Evolutionary conservation across 352 stramenopile genomes (phyloP).

Genomic region (Globisporangium lucens): DNA sequence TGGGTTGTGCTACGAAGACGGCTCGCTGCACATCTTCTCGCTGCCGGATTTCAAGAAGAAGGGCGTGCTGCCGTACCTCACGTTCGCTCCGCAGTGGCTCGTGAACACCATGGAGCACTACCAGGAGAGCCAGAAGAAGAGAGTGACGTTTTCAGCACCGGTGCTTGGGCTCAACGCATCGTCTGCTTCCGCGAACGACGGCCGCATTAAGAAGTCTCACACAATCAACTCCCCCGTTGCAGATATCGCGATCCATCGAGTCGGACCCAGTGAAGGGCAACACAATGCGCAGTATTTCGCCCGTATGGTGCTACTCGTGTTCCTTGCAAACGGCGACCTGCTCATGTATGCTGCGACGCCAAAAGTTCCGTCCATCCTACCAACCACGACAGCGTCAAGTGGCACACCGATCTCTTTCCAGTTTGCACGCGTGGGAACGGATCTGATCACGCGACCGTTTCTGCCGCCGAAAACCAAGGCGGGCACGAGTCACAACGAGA

Average conservation of each 20-base stretch:
- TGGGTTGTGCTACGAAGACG: conserved; percentile 76
- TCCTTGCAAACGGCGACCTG: conserved; percentile 81
- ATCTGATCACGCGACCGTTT: conserved; percentile 78
- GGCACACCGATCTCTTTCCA: conserved; percentile 35
- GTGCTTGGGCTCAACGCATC: conserved; percentile 69
- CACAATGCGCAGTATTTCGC: conserved; percentile 72
- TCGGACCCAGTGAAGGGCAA: conserved; percentile 71
- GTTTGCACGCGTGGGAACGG: conserved; percentile 63
- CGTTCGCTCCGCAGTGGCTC: conserved; percentile 72
- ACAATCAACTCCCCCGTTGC: conserved; percentile 80
- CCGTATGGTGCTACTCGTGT: conserved; percentile 82
- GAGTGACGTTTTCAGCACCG: conserved; percentile 50
- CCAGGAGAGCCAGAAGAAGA: conserved; percentile 52
- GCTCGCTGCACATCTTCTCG: conserved; percentile 79
- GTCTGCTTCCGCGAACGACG: conserved; percentile 66
- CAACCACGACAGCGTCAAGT: conserved; percentile 10
- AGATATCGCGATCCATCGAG: conserved; percentile 78
- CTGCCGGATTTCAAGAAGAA: conserved; percentile 81
- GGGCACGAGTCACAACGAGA: conserved; percentile 43
- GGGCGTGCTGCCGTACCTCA: conserved; percentile 78
- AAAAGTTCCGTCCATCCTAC: conserved; percentile 31
- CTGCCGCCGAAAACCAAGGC: conserved; percentile 55
- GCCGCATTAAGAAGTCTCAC: conserved; percentile 77
- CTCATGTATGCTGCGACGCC: conserved; percentile 72
- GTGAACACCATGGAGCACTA: conserved; percentile 76